A percentile compares a stretch with the other conserved stretches of the same genome.
Evolutionary conservation across 2,329 filamentous ascomycete genomes (phyloP).

Genomic region (Didymella exigua): DNA sequence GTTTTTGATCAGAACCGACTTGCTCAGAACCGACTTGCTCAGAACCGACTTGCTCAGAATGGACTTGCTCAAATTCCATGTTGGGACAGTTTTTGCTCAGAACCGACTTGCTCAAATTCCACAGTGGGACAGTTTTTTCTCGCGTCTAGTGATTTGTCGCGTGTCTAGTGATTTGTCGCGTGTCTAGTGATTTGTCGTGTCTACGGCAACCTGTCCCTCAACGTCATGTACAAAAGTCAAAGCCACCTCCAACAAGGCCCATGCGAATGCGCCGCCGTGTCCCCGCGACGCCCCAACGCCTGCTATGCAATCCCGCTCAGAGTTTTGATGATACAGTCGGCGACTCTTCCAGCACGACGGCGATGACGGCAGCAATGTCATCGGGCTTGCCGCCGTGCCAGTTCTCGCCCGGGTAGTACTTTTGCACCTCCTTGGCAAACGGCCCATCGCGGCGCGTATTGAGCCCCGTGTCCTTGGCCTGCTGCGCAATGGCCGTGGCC

Average conservation of each 20-base stretch:
- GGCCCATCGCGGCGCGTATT: constrained; percentile 85
- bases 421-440: constrained; percentile 93
- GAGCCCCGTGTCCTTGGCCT: constrained; percentile 83
- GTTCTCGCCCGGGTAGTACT: constrained; percentile 80
- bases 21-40: neutral
- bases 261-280: constrained; percentile 8
- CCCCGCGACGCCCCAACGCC: constrained; percentile 8
- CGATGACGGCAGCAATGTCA: constrained; percentile 88
- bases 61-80: neutral
- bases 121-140: neutral
- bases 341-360: constrained; percentile 48
- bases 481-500: constrained; percentile 77
- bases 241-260: constrained; percentile 1
- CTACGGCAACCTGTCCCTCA: neutral
- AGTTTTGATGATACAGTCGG: constrained; percentile 15
- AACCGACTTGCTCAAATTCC: neutral
- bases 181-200: neutral
- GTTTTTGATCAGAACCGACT: neutral
- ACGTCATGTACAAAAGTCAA: constrained; percentile 10
- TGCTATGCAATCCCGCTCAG: constrained; percentile 13
- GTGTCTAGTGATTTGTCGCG: neutral
- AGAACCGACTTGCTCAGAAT: neutral
- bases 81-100: neutral
- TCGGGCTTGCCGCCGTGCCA: constrained; percentile 95
- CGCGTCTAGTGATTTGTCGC: neutral